Evolutionary conservation across 2,329 filamentous ascomycete species (phyloP), one percentile per base, ranked within the genome.

Genomic region (Alternaria ventricosa): DNA sequence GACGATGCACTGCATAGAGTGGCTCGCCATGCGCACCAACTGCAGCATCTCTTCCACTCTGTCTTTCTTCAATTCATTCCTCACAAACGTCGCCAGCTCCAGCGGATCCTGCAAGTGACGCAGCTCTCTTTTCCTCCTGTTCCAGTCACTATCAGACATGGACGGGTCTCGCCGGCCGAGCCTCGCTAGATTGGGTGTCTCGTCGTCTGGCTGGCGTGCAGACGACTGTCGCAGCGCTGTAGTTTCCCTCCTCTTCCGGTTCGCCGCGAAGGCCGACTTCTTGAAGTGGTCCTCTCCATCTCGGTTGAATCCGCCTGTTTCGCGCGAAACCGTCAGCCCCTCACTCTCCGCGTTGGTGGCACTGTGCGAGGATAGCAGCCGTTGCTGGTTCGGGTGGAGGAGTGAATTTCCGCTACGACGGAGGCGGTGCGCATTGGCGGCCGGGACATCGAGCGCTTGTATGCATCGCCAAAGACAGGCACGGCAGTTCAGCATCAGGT

Each of bases 21-120:
- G 88, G 78, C 89, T 93, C n/a, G 91, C 90, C 70, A 86, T 83
- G 61, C 91, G 88, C 41, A 91, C 87, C 63, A 97, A 78, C 20
- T 87, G 82, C 45, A 90, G 79, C 25, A 94, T 93, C 73, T 93
- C 89, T 3, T 89, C 87, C 41, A 86, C 86, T 30, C 89, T 83
- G 45, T 86, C 86, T 62, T 86, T 84, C 6, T 77, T 77, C 51
- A 98, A 82, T 18, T 88, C 83, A 54, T 84, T 82, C 57, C 83
- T 83, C 45, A 97, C 89, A 57, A 90, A 88, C 41, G 90, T 82
- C 43, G 89, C 90, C 62, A 98, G 86, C 71, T 90, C 89, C 66
- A 90, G 84, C 1, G 92, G 92, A 76, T 97, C 94, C 18, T 84
- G 80, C 61, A 93, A 78, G 79, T 87, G 88, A 50, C 85, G 77